These are phyloP conservation scores for Candida sakaeoensis DNA, from an alignment of 805 yeast genomes.

Conservation along the genomic window DNA sequence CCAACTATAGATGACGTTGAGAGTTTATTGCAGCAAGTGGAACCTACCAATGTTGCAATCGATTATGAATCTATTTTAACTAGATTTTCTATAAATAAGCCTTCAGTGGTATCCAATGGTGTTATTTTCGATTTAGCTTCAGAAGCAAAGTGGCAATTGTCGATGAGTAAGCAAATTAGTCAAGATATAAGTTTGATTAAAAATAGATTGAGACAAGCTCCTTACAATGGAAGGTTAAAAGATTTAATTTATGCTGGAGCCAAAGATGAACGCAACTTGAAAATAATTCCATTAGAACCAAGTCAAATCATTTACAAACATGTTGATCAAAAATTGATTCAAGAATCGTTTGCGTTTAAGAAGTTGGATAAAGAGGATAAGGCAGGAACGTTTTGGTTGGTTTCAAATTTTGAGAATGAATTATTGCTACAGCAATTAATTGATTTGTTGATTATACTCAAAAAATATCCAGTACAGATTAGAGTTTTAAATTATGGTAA, in stretches of 20 bases:
- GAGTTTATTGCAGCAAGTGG: constrained; percentile 17
- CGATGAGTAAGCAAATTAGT: constrained; percentile 49
- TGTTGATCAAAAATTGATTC: constrained; percentile 23
- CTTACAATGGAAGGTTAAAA: constrained; percentile 28
- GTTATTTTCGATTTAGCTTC: constrained; percentile 50
- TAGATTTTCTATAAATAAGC: constrained; percentile 36
- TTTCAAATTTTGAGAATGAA: constrained; percentile 51
- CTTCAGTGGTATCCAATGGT: constrained; percentile 71
- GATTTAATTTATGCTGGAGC: constrained; percentile 43
- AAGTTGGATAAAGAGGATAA: constrained; percentile 25
- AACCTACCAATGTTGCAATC: constrained; percentile 15
- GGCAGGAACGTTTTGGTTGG: constrained; percentile 50
- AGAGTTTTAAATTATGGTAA: constrained; percentile 27
- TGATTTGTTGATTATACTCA: constrained; percentile 26
- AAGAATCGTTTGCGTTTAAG: constrained; percentile 20
- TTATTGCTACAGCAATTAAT: constrained; percentile 43
- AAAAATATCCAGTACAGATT: constrained; percentile 30
- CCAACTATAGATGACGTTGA: constrained; percentile 21
- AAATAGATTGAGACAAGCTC: constrained; percentile 20
- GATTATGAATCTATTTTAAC: constrained; percentile 20
- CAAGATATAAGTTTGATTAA: constrained; percentile 47
- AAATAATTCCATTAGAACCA: constrained; percentile 32
- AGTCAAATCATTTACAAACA: constrained; percentile 28
- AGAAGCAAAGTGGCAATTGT: constrained; percentile 48
- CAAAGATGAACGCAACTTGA: constrained; percentile 41